Evolutionary conservation across 1,139 yeast species (phyloP).

Genomic region (Pichia sp.): DNA sequence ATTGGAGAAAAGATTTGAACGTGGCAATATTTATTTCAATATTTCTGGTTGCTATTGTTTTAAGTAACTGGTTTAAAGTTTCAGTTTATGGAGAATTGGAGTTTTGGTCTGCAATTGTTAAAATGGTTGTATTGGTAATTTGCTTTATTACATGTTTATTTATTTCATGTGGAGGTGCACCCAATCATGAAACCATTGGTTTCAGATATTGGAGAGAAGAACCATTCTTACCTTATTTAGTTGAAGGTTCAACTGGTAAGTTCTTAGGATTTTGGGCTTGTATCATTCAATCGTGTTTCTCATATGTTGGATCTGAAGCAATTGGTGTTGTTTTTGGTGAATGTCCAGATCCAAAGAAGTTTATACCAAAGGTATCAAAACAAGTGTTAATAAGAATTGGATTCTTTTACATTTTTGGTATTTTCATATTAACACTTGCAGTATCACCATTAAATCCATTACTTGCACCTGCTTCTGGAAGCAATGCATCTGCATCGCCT

Average conservation of each 20-base stretch:
- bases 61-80: conserved; percentile 35
- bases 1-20: conserved; percentile 49
- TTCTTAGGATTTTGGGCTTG: conserved; percentile 29
- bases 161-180: conserved; percentile 54
- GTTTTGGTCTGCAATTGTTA: conserved; percentile 56
- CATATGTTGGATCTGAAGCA: conserved; percentile 45
- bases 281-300: conserved; percentile 38
- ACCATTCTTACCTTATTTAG: conserved; percentile 6
- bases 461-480: conserved; percentile 33
- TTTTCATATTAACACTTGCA: conserved; percentile 38
- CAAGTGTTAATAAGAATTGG: conserved; percentile 65
- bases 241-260: conserved; percentile 31
- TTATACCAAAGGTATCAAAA: conserved; percentile 65
- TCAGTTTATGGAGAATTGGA: conserved; percentile 61
- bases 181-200: conserved; percentile 55
- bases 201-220: conserved; percentile 53
- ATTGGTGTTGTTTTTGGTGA: conserved; percentile 41
- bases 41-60: conserved; percentile 39
- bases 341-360: conserved; percentile 38
- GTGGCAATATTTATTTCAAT: conserved; percentile 58
- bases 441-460: conserved; percentile 33
- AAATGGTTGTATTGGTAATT: conserved; percentile 52
- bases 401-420: conserved; percentile 45
- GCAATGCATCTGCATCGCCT: conserved; percentile 54
- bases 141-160: conserved; percentile 42